These are phyloP conservation scores for Parachaetomium inaequale DNA, from an alignment of 495 filamentous ascomycete genomes.

Conservation along the genomic window DNA sequence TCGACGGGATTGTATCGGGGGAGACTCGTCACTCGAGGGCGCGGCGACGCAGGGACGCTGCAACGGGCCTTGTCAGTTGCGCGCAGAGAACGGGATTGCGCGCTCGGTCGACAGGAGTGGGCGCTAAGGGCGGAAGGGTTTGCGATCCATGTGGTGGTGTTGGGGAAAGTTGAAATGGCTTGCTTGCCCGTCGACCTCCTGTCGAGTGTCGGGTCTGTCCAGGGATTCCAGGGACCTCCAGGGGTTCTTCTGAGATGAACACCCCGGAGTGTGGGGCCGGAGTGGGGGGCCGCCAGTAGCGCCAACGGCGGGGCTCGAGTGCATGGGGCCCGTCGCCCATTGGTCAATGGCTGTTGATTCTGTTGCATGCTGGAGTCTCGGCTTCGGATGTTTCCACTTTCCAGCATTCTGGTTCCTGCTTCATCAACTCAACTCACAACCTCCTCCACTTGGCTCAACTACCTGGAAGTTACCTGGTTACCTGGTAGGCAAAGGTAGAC, in stretches of 20 bases:
- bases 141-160: conserved; percentile 9
- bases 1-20: background rate
- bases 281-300: background rate
- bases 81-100: background rate
- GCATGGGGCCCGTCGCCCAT: background rate
- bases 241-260: background rate
- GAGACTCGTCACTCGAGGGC: background rate
- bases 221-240: background rate
- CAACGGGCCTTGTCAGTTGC: background rate
- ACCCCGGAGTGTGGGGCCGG: background rate
- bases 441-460: too few relatives aligned
- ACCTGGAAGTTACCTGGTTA: too few relatives aligned
- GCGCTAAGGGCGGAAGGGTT: background rate
- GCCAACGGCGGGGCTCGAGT: background rate
- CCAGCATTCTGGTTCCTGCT: background rate
- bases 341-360: conserved; percentile 3
- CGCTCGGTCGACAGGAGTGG: background rate
- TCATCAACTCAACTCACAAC: background rate
- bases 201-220: too few relatives aligned
- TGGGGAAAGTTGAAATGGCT: background rate
- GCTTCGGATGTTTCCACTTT: background rate
- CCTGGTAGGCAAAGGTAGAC: too few relatives aligned
- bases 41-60: background rate
- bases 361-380: background rate
- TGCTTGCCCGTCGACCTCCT: background rate